Percentiles rank a stretch among this genome's conserved stretches.
Evolutionary conservation across 371 early-diverging fungal genomes (phyloP).

Genomic region (Catenaria anguillulae): DNA sequence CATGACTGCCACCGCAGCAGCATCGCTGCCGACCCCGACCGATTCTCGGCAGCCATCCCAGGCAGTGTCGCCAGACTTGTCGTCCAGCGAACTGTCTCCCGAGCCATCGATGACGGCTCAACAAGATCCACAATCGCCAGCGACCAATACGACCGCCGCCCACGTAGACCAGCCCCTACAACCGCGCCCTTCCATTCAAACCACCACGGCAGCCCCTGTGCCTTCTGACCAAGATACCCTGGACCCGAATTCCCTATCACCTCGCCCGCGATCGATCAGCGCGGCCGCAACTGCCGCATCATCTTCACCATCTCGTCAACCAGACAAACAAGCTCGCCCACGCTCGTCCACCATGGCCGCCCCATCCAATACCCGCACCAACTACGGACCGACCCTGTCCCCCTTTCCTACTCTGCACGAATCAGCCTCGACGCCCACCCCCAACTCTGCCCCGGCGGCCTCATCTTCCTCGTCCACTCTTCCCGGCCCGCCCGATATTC

Average conservation of each 20-base stretch:
- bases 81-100: background rate
- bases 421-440: background rate
- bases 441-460: background rate
- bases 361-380: background rate
- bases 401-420: background rate
- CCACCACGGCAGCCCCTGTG: too few species aligned
- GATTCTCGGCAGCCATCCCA: background rate
- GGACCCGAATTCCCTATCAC: too few species aligned
- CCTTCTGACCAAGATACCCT: too few species aligned
- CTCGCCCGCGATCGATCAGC: background rate
- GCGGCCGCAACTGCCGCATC: background rate
- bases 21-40: background rate
- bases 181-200: too few species aligned
- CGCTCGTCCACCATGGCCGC: background rate
- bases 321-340: background rate
- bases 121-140: background rate
- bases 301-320: background rate
- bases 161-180: too few species aligned
- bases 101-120: background rate
- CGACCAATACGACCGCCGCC: too few species aligned
- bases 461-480: background rate
- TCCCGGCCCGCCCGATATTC: slow-evolving; percentile 1
- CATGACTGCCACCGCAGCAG: background rate
- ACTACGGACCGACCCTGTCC: background rate
- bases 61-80: background rate